Evolutionary conservation across 352 stramenopile species (phyloP).

Genomic region (Pythium folliculosum): DNA sequence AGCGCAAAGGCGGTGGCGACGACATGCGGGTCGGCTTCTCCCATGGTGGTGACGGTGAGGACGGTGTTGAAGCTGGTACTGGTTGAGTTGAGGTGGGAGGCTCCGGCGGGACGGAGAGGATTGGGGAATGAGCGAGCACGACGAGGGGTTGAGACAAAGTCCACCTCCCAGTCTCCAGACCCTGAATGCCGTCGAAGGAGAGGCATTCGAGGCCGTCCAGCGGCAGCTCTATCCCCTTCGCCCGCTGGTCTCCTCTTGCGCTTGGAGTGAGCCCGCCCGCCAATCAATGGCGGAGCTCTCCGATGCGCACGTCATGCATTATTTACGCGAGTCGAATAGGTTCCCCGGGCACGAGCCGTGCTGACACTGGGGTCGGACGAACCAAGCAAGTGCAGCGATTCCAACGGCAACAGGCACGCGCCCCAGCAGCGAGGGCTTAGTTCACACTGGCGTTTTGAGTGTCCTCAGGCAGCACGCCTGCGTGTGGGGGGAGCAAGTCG

Average conservation of each 20-base stretch:
- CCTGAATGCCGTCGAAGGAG: no score
- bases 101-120: not conserved
- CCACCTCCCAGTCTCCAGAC: no score
- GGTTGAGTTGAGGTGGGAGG: not conserved
- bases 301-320: not conserved
- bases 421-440: no score
- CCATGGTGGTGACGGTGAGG: not conserved
- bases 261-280: not conserved
- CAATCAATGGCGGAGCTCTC: not conserved
- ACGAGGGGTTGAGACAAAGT: not conserved
- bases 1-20: conserved; percentile 38
- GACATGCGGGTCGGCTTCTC: not conserved
- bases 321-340: not conserved
- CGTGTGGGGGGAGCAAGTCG: no score
- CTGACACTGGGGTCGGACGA: no score
- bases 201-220: no score
- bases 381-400: no score
- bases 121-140: conserved; percentile 15
- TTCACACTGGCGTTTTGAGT: no score
- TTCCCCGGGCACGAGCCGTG: no score
- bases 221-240: no score
- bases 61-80: not conserved
- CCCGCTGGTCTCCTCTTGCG: not conserved
- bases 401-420: no score
- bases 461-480: no score